Evolutionary conservation across 805 yeast species (phyloP).

Genomic region (Starmerella roubikii): DNA sequence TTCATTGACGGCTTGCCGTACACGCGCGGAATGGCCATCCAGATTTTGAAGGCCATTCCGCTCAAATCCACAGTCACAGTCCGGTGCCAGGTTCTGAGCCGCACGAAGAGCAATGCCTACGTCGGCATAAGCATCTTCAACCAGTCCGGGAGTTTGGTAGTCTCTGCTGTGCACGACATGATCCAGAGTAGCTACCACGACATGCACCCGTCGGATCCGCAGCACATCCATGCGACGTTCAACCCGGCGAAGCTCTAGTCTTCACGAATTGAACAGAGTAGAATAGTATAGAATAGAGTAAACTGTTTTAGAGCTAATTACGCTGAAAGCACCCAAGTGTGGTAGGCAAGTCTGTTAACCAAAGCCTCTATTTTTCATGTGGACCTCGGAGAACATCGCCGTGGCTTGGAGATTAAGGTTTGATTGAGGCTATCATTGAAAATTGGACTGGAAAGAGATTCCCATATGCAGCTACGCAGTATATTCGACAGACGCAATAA

Average conservation of each 20-base stretch:
- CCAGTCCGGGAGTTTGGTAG: slow-evolving; percentile 16
- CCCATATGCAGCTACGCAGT: too few relatives aligned
- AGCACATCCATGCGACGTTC: background rate
- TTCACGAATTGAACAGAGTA: too few relatives aligned
- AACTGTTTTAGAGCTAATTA: too few relatives aligned
- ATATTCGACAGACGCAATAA: too few relatives aligned
- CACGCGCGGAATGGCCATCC: slow-evolving; percentile 22
- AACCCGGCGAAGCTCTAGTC: background rate
- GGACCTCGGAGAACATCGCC: too few relatives aligned
- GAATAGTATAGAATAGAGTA: background rate
- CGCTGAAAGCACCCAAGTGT: too few relatives aligned
- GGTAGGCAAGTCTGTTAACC: too few relatives aligned
- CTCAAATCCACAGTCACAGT: slow-evolving; percentile 16
- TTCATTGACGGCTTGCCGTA: slow-evolving; percentile 18
- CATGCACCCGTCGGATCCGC: background rate
- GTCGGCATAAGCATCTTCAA: slow-evolving; percentile 16
- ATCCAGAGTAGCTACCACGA: slow-evolving; percentile 13
- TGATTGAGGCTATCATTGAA: too few relatives aligned
- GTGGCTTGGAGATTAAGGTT: too few relatives aligned
- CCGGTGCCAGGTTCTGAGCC: slow-evolving; percentile 19
- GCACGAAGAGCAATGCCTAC: slow-evolving; percentile 22
- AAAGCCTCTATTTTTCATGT: too few relatives aligned
- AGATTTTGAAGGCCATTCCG: slow-evolving; percentile 24
- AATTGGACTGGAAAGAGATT: too few relatives aligned
- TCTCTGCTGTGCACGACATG: slow-evolving; percentile 24